Percentiles rank a stretch among this genome's conserved stretches.
phyloP scores from a whole-genome alignment of 495 filamentous ascomycete genomes.

The Neurospora pannonica region DNA sequence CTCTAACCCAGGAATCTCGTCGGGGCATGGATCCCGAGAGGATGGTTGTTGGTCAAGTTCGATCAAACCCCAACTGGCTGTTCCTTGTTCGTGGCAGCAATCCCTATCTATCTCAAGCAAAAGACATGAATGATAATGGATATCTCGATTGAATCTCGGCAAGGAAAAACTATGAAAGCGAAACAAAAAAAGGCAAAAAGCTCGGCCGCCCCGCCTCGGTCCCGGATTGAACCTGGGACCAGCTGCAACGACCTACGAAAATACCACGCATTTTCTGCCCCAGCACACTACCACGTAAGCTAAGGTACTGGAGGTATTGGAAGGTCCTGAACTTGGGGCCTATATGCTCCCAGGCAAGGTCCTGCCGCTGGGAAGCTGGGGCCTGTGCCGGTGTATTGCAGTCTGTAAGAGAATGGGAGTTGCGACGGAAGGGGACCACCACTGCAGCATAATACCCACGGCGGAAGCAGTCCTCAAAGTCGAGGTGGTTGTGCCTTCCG shows the following conservation, averaged over 20 bases:
- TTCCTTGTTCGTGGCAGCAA: too few species aligned
- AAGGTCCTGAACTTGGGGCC: neutral
- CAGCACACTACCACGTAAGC: neutral
- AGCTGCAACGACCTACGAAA: neutral
- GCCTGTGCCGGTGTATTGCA: neutral
- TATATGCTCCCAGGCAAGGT: neutral
- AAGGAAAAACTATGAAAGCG: neutral
- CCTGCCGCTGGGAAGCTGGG: neutral
- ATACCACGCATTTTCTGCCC: neutral
- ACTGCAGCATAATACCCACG: neutral
- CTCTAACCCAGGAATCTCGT: too few species aligned
- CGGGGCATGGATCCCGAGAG: too few species aligned
- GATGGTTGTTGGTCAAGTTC: too few species aligned
- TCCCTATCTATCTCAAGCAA: neutral
- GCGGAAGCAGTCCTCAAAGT: neutral
- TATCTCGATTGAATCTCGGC: neutral
- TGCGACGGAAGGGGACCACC: neutral
- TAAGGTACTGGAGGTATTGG: neutral
- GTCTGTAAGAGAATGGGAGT: neutral
- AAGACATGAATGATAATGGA: neutral
- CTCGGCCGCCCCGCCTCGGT: neutral
- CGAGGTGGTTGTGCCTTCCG: neutral
- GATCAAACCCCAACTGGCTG: too few species aligned
- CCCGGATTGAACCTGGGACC: neutral
- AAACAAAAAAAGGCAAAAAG: neutral